phyloP scores from a whole-genome alignment of 163 green algal genomes.

The Scenedesmus sp. region DNA sequence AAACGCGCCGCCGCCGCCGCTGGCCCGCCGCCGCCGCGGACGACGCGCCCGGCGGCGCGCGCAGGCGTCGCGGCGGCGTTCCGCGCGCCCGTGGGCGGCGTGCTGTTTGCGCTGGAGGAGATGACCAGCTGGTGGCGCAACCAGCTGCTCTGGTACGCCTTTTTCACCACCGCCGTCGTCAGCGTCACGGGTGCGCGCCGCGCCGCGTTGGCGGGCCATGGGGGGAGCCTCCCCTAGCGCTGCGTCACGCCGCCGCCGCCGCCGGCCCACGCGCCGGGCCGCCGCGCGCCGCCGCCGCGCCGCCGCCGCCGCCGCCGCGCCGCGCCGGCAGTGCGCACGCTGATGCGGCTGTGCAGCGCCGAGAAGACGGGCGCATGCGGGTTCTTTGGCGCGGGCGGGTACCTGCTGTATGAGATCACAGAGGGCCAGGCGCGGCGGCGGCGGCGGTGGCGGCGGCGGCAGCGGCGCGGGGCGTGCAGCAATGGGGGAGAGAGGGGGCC shows the following conservation, averaged over 20 bases:
- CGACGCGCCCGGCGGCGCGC: not conserved
- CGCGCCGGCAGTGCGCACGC: conserved; percentile 49
- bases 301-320: not conserved
- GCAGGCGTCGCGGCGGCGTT: conserved; percentile 85
- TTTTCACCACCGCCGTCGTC: conserved; percentile 88
- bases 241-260: too few species aligned
- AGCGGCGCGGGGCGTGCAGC: too few species aligned
- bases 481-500: too few species aligned
- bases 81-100: conserved; percentile 75
- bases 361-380: conserved; percentile 59
- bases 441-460: too few species aligned
- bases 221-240: too few species aligned
- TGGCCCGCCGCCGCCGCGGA: too few species aligned
- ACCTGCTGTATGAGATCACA: conserved; percentile 82
- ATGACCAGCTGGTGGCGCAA: conserved; percentile 77
- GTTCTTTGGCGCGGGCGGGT: conserved; percentile 78
- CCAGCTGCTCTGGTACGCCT: conserved; percentile 79
- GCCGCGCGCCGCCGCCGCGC: too few species aligned
- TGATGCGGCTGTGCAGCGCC: conserved; percentile 68
- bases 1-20: not conserved
- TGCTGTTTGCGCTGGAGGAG: conserved; percentile 91
- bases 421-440: conserved; percentile 63
- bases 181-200: conserved; percentile 35
- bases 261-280: too few species aligned
- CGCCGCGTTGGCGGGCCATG: too few species aligned